Base-by-base conservation (phyloP, 257 asterid genomes). In the Prunella vulgaris region DNA sequence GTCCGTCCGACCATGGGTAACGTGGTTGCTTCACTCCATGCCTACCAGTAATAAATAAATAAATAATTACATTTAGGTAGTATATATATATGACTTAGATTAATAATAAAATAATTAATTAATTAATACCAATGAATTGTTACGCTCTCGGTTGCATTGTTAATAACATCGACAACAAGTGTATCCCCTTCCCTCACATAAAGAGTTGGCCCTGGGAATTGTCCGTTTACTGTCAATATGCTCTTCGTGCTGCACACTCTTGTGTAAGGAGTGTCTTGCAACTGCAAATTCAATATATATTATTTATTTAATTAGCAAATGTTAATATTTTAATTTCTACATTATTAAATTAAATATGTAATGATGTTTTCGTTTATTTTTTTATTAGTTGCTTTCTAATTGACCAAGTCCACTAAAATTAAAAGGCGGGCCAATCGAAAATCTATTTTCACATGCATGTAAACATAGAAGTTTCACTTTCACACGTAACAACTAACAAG, bases 1-100 rank as follows among this genome's bases (percentile, higher is more conserved):
- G 89, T 10, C 93, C 89, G 12, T 86, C 89, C 0, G 88, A 64
- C 93, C 93, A 84, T 1, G 93, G 93, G 59, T 77, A 74, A 64
- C 88, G 79, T 7, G 82, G 83, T 35, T 82, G 89, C 28, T 73
- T 79, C 69, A 84, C 93, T 3, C 93, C 93, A 58, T 84, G 93
- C 93, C 92, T 86, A 17, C 32, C n/a, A 38, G 8, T 5, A 15
- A 30, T 2, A 27, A 38, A 1, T 5, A 22, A 51, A 0, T 2
- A n/a, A n/a, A n/a, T n/a, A n/a, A n/a, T n/a, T n/a, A n/a, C n/a
- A n/a, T n/a, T n/a, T n/a, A n/a, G n/a, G n/a, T n/a, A n/a, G n/a
- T n/a, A n/a, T n/a, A n/a, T n/a, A n/a, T n/a, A n/a, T n/a, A n/a
- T n/a, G n/a, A n/a, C n/a, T n/a, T n/a, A n/a, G n/a, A n/a, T n/a